These are phyloP conservation scores for Mikania micrantha DNA, from an alignment of 129 eudicot species.

Conservation along the genomic window DNA sequence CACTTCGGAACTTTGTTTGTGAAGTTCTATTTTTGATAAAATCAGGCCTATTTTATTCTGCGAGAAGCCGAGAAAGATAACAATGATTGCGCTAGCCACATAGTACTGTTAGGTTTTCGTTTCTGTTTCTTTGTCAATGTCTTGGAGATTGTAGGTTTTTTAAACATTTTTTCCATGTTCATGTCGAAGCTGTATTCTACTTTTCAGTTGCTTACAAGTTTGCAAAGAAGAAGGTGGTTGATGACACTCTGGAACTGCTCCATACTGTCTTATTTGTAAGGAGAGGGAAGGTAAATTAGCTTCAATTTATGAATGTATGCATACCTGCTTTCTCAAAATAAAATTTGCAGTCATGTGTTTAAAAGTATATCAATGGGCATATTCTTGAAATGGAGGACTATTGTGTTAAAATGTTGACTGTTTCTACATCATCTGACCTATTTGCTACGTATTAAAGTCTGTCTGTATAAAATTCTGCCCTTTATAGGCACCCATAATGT, in stretches of 20 bases:
- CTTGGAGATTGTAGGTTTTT: background rate
- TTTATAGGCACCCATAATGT: conserved; percentile 1
- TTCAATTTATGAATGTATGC: conserved; percentile 2
- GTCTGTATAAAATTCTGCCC: background rate
- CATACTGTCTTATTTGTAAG: conserved; percentile 74
- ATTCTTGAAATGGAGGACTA: background rate
- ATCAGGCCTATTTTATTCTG: background rate
- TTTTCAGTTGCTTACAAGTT: conserved; percentile 76
- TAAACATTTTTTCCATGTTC: background rate
- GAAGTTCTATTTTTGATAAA: background rate
- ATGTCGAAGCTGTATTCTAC: conserved; percentile 4
- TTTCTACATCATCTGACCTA: background rate
- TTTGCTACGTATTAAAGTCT: conserved; percentile 1
- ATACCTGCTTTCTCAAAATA: background rate
- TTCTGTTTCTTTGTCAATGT: background rate
- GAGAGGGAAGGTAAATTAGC: conserved; percentile 78
- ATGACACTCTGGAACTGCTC: conserved; percentile 70
- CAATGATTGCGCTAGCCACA: background rate
- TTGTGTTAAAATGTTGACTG: background rate
- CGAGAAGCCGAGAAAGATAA: background rate
- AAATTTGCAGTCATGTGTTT: background rate
- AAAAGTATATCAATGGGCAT: background rate
- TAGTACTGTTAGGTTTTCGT: background rate
- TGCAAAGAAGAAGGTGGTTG: conserved; percentile 62
- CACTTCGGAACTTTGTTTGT: background rate